Base-by-base conservation (phyloP, 1,284 basidiomycete species). In the Moesziomyces sp. region DNA sequence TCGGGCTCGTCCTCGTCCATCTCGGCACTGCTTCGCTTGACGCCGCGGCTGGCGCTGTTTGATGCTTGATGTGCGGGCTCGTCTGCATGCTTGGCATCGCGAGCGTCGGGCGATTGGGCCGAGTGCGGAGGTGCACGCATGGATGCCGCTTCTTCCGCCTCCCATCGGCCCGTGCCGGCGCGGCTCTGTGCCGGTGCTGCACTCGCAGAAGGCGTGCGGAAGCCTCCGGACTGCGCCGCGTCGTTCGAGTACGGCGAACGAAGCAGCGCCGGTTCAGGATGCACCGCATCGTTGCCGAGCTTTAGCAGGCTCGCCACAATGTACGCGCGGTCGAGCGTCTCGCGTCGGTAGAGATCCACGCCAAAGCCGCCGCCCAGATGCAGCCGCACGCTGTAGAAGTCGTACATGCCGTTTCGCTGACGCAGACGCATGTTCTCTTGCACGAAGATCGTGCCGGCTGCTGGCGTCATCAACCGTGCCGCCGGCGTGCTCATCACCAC, bases 331-430 rank as follows among this genome's bases (percentile, higher is more conserved):
- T 76, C 66, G 6, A 74, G 68, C 48, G 73, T 76, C 42, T 79
- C 72, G n/a, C 64, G 58, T 13, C 63, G 69, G 35, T 74, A 77
- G 28, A 79, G 57, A 43, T 79, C 77, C 11, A 71, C 69, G 30
- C 77, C 77, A 52, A 77, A 79, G 42, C 61, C 68, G 38, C 76
- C 76, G 23, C 77, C 77, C 23, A 79, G 59, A 51, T 79, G 76
- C 26, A 79, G 49, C 18, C 76, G 72, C 4, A 79, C 65, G 48
- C 69, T 74, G 64, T 73, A 77, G 21, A 75, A 72, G 34, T 74
- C 75, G 35, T 56, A 79, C 62, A 73, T 66, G 13, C 75, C 69
- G 34, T 62, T 74, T 28, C 71, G 56, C 50, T 69, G 72, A 24
- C 72, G 67, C 13, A 79, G 45, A 28, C 76, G 72, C 59, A 79